Percentiles rank a stretch among this genome's conserved stretches.
Evolutionary conservation across 371 early-diverging fungal species (phyloP).

Genomic region (Saksenaea vasiformis): DNA sequence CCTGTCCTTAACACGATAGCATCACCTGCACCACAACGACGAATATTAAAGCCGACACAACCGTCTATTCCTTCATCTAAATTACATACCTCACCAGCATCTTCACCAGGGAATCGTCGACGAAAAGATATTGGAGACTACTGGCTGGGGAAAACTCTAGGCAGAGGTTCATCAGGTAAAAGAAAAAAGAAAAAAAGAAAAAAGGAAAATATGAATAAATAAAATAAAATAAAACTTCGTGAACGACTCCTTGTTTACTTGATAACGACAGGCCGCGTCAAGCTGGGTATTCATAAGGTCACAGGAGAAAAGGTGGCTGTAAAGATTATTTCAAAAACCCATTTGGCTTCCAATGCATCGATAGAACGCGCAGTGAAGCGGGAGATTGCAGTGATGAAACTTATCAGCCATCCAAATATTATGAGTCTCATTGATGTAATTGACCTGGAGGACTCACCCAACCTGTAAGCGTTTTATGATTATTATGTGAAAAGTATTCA

Average conservation of each 20-base stretch:
- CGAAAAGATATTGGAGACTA: conserved; percentile 76
- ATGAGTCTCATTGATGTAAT: conserved; percentile 90
- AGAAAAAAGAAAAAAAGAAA: not conserved
- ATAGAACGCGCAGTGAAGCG: conserved; percentile 86
- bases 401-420: conserved; percentile 91
- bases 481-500: not conserved
- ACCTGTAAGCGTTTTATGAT: conserved; percentile 61
- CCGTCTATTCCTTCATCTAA: conserved; percentile 18
- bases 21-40: conserved; percentile 48
- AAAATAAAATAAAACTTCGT: not conserved
- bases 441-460: conserved; percentile 62
- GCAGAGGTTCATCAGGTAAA: conserved; percentile 83
- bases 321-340: conserved; percentile 83
- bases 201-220: not conserved
- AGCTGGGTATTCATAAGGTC: conserved; percentile 75
- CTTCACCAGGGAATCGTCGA: conserved; percentile 45
- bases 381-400: conserved; percentile 92
- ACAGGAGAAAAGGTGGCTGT: conserved; percentile 83
- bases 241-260: conserved; percentile 3
- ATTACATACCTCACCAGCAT: conserved; percentile 18
- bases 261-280: conserved; percentile 67
- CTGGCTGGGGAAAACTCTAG: conserved; percentile 75
- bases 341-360: conserved; percentile 57
- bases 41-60: conserved; percentile 20
- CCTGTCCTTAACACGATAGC: conserved; percentile 29